A percentile compares a stretch with the other conserved stretches of the same genome.
phyloP scores from a whole-genome alignment of 2,329 filamentous ascomycete genomes.

The Ophiostoma novo-ulmi region DNA sequence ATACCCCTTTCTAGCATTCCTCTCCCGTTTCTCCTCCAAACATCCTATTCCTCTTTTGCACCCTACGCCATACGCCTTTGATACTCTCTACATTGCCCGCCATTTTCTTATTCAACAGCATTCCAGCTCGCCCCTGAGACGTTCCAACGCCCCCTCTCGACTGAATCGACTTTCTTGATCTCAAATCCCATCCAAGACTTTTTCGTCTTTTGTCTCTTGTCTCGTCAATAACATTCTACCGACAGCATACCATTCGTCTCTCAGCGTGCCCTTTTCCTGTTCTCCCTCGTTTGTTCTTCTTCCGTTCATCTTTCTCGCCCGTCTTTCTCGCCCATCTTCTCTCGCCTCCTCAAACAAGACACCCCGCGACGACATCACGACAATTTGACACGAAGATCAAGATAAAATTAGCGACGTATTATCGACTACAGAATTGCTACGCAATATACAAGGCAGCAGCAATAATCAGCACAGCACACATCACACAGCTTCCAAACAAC shows the following conservation, averaged over 20 bases:
- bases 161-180: background rate
- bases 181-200: background rate
- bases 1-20: slow-evolving; percentile 10
- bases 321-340: background rate
- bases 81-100: background rate
- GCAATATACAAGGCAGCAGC: background rate
- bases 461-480: background rate
- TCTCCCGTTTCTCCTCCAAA: too few relatives aligned
- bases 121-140: slow-evolving; percentile 6
- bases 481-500: background rate
- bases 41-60: background rate
- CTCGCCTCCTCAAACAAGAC: background rate
- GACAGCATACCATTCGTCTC: background rate
- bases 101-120: background rate
- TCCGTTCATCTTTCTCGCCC: background rate
- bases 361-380: slow-evolving; percentile 10
- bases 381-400: background rate
- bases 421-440: background rate
- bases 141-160: background rate
- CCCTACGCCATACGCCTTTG: background rate
- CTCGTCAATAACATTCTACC: background rate
- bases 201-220: background rate
- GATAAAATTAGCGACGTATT: background rate
- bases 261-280: background rate
- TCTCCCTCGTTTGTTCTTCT: background rate